A percentile compares a stretch with the other conserved stretches of the same genome.
Evolutionary conservation across 306 rosid genomes (phyloP).

Genomic region (Lathyrus aphaca): DNA sequence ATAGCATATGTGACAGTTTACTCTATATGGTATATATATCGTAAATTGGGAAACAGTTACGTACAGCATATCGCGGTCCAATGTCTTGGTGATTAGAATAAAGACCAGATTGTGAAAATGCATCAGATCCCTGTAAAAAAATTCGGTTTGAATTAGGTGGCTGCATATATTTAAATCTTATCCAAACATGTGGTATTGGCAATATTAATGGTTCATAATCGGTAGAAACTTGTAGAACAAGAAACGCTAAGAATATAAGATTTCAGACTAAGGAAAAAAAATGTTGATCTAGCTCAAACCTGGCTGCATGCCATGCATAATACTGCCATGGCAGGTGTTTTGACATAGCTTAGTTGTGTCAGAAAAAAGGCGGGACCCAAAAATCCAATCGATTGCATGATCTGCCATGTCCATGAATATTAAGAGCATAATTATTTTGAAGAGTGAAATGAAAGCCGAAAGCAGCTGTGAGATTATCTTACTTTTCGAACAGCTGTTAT

Average conservation of each 20-base stretch:
- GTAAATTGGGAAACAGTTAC: conserved; percentile 42
- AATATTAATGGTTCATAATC: neutral
- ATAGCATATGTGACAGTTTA: conserved; percentile 7
- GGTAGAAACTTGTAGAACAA: conserved; percentile 10
- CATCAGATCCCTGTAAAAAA: conserved; percentile 79
- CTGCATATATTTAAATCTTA: conserved; percentile 4
- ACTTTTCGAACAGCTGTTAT: conserved; percentile 88
- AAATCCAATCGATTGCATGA: conserved; percentile 93
- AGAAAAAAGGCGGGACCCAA: conserved; percentile 91
- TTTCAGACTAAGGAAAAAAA: conserved; percentile 8
- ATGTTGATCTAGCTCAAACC: conserved; percentile 62
- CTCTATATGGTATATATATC: neutral
- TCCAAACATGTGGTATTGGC: conserved; percentile 28
- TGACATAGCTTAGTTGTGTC: conserved; percentile 77
- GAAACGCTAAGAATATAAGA: neutral
- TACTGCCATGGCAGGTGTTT: conserved; percentile 84
- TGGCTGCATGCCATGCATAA: conserved; percentile 96
- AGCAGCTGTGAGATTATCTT: conserved; percentile 35
- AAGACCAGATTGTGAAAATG: conserved; percentile 91
- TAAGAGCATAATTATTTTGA: neutral
- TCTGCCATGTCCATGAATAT: conserved; percentile 48
- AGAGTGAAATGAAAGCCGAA: neutral
- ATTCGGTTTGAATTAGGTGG: conserved; percentile 4
- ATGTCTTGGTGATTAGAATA: conserved; percentile 93
- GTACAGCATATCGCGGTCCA: conserved; percentile 94